These are phyloP conservation scores for Colletotrichum horii DNA, from an alignment of 2,329 filamentous ascomycete genomes.

Conservation along the genomic window DNA sequence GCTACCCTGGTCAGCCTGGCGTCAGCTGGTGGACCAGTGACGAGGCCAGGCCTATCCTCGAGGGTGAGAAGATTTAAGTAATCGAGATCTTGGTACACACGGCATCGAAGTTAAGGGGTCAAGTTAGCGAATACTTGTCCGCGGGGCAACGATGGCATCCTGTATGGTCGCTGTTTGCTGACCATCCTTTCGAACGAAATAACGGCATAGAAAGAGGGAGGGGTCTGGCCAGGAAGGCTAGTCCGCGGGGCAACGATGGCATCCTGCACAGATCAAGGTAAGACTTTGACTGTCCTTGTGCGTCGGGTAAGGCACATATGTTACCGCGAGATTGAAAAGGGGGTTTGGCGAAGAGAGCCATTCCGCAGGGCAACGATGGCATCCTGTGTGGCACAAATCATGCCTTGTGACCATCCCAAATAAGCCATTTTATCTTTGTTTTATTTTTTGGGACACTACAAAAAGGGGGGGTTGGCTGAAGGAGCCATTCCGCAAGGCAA, in stretches of 20 bases:
- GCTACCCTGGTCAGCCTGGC: constrained; percentile 77
- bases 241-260: constrained; percentile 33
- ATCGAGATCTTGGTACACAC: background rate
- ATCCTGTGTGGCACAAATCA: constrained; percentile 17
- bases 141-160: constrained; percentile 39
- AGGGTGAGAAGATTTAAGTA: constrained; percentile 61
- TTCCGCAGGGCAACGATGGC: constrained; percentile 23
- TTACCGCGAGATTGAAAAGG: background rate
- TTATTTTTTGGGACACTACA: background rate
- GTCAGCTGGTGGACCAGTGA: constrained; percentile 87
- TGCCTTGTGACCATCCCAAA: constrained; percentile 5
- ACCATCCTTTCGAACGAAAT: constrained; percentile 19
- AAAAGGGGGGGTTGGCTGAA: constrained; percentile 7
- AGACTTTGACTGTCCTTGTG: background rate
- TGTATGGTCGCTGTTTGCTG: constrained; percentile 23
- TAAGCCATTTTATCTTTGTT: constrained; percentile 1
- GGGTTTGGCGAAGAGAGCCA: constrained; percentile 20
- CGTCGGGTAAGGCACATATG: background rate
- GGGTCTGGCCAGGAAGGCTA: constrained; percentile 24
- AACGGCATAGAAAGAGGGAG: constrained; percentile 8
- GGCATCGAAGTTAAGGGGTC: constrained; percentile 8
- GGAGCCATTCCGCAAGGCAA: constrained; percentile 22
- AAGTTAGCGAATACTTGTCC: constrained; percentile 25
- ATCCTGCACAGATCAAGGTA: constrained; percentile 25
- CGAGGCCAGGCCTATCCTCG: constrained; percentile 77